Evolutionary conservation across 352 stramenopile genomes (phyloP).

Genomic region (Pythium utonaiense): DNA sequence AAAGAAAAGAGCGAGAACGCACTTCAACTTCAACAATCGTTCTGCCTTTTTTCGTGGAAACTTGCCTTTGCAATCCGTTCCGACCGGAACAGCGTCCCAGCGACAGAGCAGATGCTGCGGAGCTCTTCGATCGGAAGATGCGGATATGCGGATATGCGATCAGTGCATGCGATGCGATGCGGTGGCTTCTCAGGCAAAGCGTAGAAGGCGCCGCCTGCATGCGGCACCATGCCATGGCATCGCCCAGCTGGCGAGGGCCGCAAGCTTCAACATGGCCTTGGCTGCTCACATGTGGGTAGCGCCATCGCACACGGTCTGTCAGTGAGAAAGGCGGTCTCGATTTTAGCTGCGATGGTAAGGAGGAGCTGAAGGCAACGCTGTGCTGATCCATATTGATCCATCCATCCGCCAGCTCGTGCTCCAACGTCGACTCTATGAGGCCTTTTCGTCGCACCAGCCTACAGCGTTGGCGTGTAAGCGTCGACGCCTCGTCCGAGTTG

Average conservation of each 20-base stretch:
- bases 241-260: not conserved
- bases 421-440: no score
- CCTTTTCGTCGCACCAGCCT: no score
- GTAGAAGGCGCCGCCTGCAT: not conserved
- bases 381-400: no score
- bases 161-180: not conserved
- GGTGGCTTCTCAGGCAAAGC: not conserved
- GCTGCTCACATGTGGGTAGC: no score
- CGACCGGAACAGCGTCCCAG: not conserved
- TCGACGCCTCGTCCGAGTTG: no score
- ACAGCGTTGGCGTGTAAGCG: no score
- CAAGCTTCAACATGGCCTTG: not conserved
- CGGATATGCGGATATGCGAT: not conserved
- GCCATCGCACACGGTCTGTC: not conserved
- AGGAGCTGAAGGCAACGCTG: no score
- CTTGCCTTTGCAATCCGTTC: not conserved
- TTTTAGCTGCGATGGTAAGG: no score
- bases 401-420: no score
- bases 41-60: conserved; percentile 7
- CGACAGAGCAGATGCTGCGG: not conserved
- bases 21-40: conserved; percentile 24
- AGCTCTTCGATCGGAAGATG: not conserved
- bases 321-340: not conserved
- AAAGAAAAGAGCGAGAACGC: not conserved
- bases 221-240: no score